A percentile compares a stretch with the other conserved stretches of the same genome.
phyloP scores from a whole-genome alignment of 768 basidiomycete species.

The Tricholoma hemisulphureum region DNA sequence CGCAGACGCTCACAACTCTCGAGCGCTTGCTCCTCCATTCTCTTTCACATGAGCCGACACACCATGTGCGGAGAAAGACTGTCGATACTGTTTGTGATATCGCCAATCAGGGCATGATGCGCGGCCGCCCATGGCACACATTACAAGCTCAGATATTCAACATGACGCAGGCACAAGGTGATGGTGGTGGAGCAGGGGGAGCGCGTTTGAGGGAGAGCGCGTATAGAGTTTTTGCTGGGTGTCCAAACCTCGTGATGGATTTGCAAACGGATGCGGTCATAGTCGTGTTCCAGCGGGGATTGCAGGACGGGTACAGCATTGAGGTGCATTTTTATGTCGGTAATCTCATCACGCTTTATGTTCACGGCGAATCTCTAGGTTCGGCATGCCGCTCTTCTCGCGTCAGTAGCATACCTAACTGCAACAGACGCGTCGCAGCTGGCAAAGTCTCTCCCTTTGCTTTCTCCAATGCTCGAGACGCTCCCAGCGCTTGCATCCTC shows the following conservation, averaged over 20 bases:
- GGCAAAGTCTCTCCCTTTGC: constrained; percentile 55
- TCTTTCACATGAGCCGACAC: constrained; percentile 56
- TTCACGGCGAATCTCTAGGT: constrained; percentile 42
- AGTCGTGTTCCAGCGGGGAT: constrained; percentile 61
- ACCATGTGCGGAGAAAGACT: constrained; percentile 63
- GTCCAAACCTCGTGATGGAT: constrained; percentile 75
- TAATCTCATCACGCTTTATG: not conserved
- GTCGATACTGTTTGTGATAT: constrained; percentile 78
- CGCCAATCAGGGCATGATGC: constrained; percentile 69
- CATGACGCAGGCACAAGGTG: constrained; percentile 48
- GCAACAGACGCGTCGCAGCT: constrained; percentile 61
- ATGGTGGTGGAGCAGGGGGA: constrained; percentile 18
- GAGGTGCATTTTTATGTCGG: constrained; percentile 52
- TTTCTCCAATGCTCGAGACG: constrained; percentile 74
- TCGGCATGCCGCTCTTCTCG: constrained; percentile 68
- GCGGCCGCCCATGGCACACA: constrained; percentile 81
- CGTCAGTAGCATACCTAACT: constrained; percentile 66
- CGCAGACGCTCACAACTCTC: constrained; percentile 61
- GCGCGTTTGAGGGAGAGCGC: constrained; percentile 54
- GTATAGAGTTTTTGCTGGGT: constrained; percentile 69
- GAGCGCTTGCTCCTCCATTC: constrained; percentile 73
- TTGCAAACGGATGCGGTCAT: constrained; percentile 70
- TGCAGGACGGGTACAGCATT: constrained; percentile 64
- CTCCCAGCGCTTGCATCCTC: constrained; percentile 54
- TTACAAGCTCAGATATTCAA: constrained; percentile 69